A percentile compares a stretch with the other conserved stretches of the same genome.
Conservation (phyloP, 805 yeast genomes). For the Metschnikowia chrysomelidarum region DNA sequence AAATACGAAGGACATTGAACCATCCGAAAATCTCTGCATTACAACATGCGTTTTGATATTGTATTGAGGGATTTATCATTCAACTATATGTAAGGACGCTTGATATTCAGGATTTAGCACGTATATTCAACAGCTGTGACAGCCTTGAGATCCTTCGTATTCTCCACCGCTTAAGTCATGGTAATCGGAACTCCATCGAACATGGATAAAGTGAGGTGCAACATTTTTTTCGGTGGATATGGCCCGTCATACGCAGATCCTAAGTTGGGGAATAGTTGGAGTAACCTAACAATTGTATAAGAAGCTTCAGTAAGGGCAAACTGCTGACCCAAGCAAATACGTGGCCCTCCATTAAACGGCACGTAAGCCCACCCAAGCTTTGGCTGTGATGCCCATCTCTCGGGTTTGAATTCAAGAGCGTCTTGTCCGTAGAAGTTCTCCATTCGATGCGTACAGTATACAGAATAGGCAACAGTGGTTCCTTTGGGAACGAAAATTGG, state of each 20-base stretch:
- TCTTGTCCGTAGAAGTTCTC: slow-evolving; percentile 34
- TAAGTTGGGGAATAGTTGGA: slow-evolving; percentile 30
- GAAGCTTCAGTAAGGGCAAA: slow-evolving; percentile 54
- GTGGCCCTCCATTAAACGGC: slow-evolving; percentile 56
- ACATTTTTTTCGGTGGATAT: slow-evolving; percentile 18
- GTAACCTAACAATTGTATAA: slow-evolving; percentile 39
- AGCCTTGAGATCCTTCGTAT: no score
- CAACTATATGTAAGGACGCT: no score
- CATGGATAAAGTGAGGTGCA: slow-evolving; percentile 27
- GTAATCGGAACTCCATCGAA: slow-evolving; percentile 22
- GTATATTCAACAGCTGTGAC: no score
- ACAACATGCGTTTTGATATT: no score
- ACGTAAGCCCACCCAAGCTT: slow-evolving; percentile 47
- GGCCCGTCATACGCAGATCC: slow-evolving; percentile 15
- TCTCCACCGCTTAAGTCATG: no score
- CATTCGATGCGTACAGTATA: slow-evolving; percentile 21
- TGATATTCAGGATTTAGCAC: no score
- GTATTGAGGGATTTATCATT: no score
- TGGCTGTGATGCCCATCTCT: slow-evolving; percentile 34
- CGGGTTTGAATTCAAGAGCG: slow-evolving; percentile 34
- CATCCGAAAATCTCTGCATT: no score
- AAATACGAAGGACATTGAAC: no score
- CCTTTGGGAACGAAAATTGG: slow-evolving; percentile 20
- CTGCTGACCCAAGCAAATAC: slow-evolving; percentile 56
- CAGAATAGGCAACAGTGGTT: slow-evolving; percentile 19